Evolutionary conservation across 208 protist genomes (phyloP), one percentile per base, ranked within the genome.

Genomic region (Leishmania major): DNA sequence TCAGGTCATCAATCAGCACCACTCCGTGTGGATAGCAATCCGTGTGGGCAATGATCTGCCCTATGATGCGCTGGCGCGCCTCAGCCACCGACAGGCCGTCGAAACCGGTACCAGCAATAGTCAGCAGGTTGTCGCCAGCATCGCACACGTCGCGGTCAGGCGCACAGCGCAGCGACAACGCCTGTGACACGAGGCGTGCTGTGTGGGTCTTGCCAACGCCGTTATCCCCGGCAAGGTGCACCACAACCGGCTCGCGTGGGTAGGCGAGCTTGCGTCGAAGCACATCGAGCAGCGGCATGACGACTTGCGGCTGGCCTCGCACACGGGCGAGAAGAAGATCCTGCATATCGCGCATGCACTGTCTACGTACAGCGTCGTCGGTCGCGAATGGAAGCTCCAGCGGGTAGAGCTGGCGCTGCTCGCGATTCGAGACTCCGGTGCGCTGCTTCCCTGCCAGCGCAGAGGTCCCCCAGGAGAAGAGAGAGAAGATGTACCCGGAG

Each of bases 201-300:
- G 89, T 95, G 81, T 90, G 82, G 5, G 87, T 96, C 84, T 96
- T 97, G 74, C 94, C 94, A 25, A 95, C 92, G 8, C 91, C 93
- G 60, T 96, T 96, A 76, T 97, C 95, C 0, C 95, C 95, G 10
- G 91, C 93, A 28, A 95, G 89, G 84, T 95, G 92, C 45, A 97
- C 83, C 13, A 97, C 90, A 60, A 96, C 87, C 15, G 91, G 92
- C 82, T 93, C 87, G 11, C 78, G 47, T 55, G 91, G 90, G 76
- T 81, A 86, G 7, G 85, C 74, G 13, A 97, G 73, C 83, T 97
- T 97, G 25, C 83, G 81, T 5, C 88, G 81, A 66, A 97, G 75
- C n/a, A 88, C 77, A 10, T 84, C 83, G 45, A 87, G 76, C 75
- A 97, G 87, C 25, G 83, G 78, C 19, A 40, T 40, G n/a, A 87